Conservation (phyloP, 345 rosid species). For the Excoecaria agallocha region DNA sequence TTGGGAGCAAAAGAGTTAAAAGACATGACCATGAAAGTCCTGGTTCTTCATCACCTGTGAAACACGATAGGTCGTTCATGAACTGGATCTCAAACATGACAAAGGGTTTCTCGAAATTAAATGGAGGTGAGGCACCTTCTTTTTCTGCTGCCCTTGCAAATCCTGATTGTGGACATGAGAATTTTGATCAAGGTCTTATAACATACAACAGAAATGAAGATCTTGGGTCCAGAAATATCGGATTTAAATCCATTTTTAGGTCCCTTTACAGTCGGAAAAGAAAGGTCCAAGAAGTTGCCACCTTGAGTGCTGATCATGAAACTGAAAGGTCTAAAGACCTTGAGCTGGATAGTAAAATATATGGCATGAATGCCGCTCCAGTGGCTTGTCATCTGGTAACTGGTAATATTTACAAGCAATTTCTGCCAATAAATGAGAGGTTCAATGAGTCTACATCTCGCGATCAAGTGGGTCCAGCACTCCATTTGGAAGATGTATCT, state of each 20-base stretch:
- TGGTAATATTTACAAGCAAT: constrained; percentile 34
- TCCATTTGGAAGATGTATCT: constrained; percentile 29
- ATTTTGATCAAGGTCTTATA: constrained; percentile 22
- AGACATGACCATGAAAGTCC: constrained; percentile 43
- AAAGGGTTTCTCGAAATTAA: constrained; percentile 57
- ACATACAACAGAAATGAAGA: constrained; percentile 24
- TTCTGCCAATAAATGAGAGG: constrained; percentile 34
- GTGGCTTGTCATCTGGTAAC: constrained; percentile 37
- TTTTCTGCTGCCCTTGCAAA: constrained; percentile 37
- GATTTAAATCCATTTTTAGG: constrained; percentile 77
- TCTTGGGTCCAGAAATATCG: constrained; percentile 35
- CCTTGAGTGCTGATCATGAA: constrained; percentile 23
- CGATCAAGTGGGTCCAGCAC: constrained; percentile 28
- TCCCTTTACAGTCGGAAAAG: constrained; percentile 59
- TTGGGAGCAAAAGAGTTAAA: constrained; percentile 61
- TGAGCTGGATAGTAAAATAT: constrained; percentile 28
- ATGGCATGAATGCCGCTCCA: constrained; percentile 42
- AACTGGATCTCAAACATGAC: constrained; percentile 89
- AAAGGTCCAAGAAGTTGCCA: constrained; percentile 26
- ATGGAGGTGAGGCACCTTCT: constrained; percentile 36
- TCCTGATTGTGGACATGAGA: constrained; percentile 28
- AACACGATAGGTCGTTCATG: constrained; percentile 79
- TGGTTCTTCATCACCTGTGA: constrained; percentile 46
- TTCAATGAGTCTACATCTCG: constrained; percentile 32
- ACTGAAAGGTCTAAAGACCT: constrained; percentile 25